A percentile compares a stretch with the other conserved stretches of the same genome.
Evolutionary conservation across 257 asterid genomes (phyloP).

Genomic region (Schizonepeta tenuifolia): DNA sequence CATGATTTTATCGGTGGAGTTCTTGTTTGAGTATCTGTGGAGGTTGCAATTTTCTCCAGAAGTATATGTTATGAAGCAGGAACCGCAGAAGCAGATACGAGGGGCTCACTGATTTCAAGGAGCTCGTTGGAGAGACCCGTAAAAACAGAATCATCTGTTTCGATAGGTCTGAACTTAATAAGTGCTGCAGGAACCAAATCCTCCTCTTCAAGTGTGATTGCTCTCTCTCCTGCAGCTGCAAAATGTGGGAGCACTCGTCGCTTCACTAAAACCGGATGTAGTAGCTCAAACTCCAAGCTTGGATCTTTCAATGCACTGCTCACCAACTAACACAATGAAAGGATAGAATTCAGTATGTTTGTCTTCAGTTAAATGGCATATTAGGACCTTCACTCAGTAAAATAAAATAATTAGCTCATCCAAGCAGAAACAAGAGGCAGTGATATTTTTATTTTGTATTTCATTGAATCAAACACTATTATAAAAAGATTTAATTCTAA

Average conservation of each 20-base stretch:
- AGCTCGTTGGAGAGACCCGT: slow-evolving; percentile 84
- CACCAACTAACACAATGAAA: slow-evolving; percentile 56
- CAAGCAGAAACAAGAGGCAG: too few species aligned
- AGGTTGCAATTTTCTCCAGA: neutral
- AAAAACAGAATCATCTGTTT: slow-evolving; percentile 69
- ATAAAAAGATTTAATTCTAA: neutral
- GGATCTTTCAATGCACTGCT: slow-evolving; percentile 83
- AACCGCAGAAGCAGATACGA: slow-evolving; percentile 56
- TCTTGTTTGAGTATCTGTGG: neutral
- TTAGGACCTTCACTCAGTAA: neutral
- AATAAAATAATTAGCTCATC: too few species aligned
- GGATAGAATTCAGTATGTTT: neutral
- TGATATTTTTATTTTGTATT: neutral
- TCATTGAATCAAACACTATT: neutral
- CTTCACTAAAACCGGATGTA: slow-evolving; percentile 70
- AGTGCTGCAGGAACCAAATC: slow-evolving; percentile 95
- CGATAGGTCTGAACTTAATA: slow-evolving; percentile 76
- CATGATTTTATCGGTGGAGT: neutral
- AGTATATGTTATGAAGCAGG: slow-evolving; percentile 29
- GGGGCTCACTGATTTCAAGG: slow-evolving; percentile 75
- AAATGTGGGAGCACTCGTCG: slow-evolving; percentile 72
- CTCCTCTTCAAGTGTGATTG: slow-evolving; percentile 71
- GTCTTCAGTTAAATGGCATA: neutral
- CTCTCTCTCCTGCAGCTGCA: slow-evolving; percentile 58
- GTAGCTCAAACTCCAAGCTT: slow-evolving; percentile 76